Base-by-base conservation (phyloP, 208 protist genomes). In the Leishmania major region DNA sequence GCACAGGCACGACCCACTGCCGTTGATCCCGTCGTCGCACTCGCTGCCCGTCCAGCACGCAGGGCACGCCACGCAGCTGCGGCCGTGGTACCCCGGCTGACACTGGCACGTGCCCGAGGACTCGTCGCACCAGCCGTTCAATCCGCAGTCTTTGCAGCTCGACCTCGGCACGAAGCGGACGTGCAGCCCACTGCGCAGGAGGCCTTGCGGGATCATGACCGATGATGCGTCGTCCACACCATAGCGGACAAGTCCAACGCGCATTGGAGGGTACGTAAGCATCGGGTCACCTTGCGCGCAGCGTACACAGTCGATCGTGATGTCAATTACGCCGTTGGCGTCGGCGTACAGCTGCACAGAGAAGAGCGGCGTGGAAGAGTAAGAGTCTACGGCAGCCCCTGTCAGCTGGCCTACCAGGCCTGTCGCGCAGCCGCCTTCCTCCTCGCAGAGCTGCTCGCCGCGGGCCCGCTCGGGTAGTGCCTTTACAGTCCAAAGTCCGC, bases 71-170 rank as follows among this genome's bases (percentile, higher is more conserved):
- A 11, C 19, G 75, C 83, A 93, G 43, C 35, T 45, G 7, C n/a
- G 25, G 35, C 90, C 90, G 60, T 72, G 70, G 74, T 87, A 80
- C 37, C 78, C 83, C 35, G 79, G 62, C 60, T 77, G 70, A 45
- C 90, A 93, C 43, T 81, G 43, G 74, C 80, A 84, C 43, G n/a
- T 69, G 0, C 80, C 74, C 64, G 40, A 55, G 28, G 31, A 15
- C 80, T 83, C 60, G 47, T 89, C 79, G 73, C 90, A 93, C 19
- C 55, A 57, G 1, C 88, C 88, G 78, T 89, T 72, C 35, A 70
- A 15, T 22, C 84, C 84, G 74, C 82, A 85, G 59, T 78, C 77
- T 1, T 10, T 17, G n/a, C 77, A 78, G 35, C 51, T 11, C 55
- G 55, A 49, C 40, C 35, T 74, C 73, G 51, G 82, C 77, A 83